phyloP scores from a whole-genome alignment of 495 filamentous ascomycete species.

The Lineolata rhizophorae region DNA sequence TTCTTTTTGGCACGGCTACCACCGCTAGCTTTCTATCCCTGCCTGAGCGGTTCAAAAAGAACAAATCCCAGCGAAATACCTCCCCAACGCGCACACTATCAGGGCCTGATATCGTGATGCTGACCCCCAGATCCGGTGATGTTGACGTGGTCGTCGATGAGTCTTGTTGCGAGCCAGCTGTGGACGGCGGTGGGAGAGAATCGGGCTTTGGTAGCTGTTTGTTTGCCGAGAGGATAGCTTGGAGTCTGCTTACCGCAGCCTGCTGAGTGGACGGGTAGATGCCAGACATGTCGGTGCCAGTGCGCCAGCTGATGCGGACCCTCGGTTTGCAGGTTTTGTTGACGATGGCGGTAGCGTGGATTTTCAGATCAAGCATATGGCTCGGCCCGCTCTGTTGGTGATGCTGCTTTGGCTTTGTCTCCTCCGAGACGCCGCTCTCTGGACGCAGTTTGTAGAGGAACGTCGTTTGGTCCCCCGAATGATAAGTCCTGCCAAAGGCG shows the following conservation, averaged over 20 bases:
- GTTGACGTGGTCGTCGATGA: too few relatives aligned
- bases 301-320: slow-evolving; percentile 62
- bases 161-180: too few relatives aligned
- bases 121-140: too few relatives aligned
- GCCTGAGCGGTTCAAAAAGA: slow-evolving; percentile 64
- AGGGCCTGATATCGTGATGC: slow-evolving; percentile 51
- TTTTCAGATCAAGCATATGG: slow-evolving; percentile 20
- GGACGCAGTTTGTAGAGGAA: slow-evolving; percentile 62
- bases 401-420: too few relatives aligned
- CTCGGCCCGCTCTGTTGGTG: too few relatives aligned
- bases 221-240: too few relatives aligned
- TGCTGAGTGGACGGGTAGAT: too few relatives aligned
- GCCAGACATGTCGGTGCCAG: slow-evolving; percentile 65
- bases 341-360: slow-evolving; percentile 42
- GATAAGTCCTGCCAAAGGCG: too few relatives aligned
- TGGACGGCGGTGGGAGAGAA: too few relatives aligned
- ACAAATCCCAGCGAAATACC: slow-evolving; percentile 66
- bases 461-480: slow-evolving; percentile 65
- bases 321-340: slow-evolving; percentile 43
- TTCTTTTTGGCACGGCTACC: slow-evolving; percentile 56
- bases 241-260: too few relatives aligned
- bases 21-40: slow-evolving; percentile 56
- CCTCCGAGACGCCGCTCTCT: too few relatives aligned
- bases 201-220: too few relatives aligned
- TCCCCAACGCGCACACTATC: slow-evolving; percentile 41